phyloP scores from a whole-genome alignment of 768 basidiomycete species.

The Cystofilobasidium capitatum region DNA sequence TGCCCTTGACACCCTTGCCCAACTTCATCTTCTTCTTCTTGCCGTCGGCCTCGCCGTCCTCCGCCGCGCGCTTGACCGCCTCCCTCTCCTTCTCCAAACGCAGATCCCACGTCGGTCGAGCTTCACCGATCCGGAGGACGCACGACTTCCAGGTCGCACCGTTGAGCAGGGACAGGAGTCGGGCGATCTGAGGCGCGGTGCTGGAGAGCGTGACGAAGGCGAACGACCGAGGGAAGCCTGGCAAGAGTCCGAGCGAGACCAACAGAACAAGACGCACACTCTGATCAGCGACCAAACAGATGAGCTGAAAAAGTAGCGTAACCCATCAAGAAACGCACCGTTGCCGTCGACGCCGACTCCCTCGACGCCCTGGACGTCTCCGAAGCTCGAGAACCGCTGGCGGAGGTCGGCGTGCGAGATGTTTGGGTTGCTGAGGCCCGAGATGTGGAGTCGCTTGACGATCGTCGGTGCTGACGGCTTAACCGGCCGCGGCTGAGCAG shows the following conservation, averaged over 20 bases:
- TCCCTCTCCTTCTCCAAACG: conserved; percentile 17
- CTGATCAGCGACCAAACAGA: background rate
- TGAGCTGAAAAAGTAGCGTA: background rate
- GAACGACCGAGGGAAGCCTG: conserved; percentile 22
- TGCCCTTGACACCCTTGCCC: background rate
- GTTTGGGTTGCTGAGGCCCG: conserved; percentile 21
- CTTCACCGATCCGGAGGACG: conserved; percentile 20
- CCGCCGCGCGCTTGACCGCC: conserved; percentile 10
- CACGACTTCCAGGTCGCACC: conserved; percentile 26
- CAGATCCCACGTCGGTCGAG: conserved; percentile 11
- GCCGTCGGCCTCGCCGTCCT: background rate
- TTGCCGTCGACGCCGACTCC: conserved; percentile 24
- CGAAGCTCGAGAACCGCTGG: conserved; percentile 21
- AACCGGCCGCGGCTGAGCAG: background rate
- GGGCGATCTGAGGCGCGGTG: conserved; percentile 16
- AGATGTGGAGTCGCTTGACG: conserved; percentile 22
- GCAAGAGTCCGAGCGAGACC: background rate
- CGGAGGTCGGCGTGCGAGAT: conserved; percentile 23
- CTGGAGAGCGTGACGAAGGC: conserved; percentile 21
- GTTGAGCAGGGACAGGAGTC: conserved; percentile 19
- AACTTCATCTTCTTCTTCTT: background rate
- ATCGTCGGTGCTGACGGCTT: background rate
- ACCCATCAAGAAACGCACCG: conserved; percentile 11
- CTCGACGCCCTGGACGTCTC: conserved; percentile 16
- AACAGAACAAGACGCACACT: background rate